These are phyloP conservation scores for Lophium mytilinum DNA, from an alignment of 495 filamentous ascomycete genomes.

Conservation along the genomic window DNA sequence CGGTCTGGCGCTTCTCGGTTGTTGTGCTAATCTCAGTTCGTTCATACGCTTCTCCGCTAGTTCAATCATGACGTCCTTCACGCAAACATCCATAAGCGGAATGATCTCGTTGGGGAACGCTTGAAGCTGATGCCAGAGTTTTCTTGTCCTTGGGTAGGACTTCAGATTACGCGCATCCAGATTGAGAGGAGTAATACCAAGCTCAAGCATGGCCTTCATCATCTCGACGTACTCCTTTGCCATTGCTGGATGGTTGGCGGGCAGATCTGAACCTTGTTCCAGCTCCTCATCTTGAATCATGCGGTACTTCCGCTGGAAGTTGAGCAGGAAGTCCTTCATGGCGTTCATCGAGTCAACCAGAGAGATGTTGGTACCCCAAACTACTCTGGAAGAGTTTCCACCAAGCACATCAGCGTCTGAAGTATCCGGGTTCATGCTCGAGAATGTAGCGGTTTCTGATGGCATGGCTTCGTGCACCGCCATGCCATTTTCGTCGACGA, in stretches of 20 bases:
- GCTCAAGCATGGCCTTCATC: conserved; percentile 79
- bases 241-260: conserved; percentile 49
- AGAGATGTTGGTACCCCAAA: conserved; percentile 97
- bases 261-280: conserved; percentile 52
- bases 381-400: conserved; percentile 67
- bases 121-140: conserved; percentile 91
- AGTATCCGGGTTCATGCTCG: conserved; percentile 77
- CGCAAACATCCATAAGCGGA: conserved; percentile 86
- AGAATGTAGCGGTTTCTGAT: conserved; percentile 79
- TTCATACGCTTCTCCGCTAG: conserved; percentile 76
- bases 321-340: conserved; percentile 84
- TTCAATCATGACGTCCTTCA: conserved; percentile 91
- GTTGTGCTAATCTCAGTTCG: conserved; percentile 51
- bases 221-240: conserved; percentile 74
- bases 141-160: conserved; percentile 81
- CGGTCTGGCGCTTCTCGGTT: conserved; percentile 36
- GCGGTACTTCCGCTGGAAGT: conserved; percentile 87
- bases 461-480: conserved; percentile 49
- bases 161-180: conserved; percentile 85
- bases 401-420: conserved; percentile 86
- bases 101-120: conserved; percentile 93
- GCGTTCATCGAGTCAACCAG: conserved; percentile 76
- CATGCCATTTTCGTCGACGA: conserved; percentile 74
- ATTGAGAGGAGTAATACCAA: conserved; percentile 76
- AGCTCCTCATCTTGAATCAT: conserved; percentile 79